phyloP scores from a whole-genome alignment of 345 rosid species.

The Dipteronia sinensis region DNA sequence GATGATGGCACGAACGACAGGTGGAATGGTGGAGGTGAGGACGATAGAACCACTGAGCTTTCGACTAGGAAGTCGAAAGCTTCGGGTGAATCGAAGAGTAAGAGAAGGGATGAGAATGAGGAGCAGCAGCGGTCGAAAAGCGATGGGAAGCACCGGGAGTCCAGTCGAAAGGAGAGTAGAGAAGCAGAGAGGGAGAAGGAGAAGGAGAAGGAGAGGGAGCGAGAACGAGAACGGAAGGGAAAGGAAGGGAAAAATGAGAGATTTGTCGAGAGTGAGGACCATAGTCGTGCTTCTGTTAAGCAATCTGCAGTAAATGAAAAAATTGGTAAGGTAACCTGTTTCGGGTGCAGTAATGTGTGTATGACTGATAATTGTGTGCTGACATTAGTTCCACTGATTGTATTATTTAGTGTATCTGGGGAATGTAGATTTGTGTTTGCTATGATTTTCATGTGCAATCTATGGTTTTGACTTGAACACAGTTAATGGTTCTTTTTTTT shows the following conservation, averaged over 20 bases:
- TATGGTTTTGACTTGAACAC: too few species aligned
- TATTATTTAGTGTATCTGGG: background rate
- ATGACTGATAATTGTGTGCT: background rate
- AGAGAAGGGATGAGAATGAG: conserved; percentile 55
- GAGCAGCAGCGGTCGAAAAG: conserved; percentile 42
- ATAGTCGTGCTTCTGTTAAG: conserved; percentile 35
- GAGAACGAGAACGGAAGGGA: conserved; percentile 49
- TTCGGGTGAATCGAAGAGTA: conserved; percentile 66
- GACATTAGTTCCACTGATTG: background rate
- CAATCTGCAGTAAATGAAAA: conserved; percentile 39
- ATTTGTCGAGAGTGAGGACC: conserved; percentile 47
- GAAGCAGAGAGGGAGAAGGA: conserved; percentile 32
- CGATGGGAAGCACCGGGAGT: conserved; percentile 70
- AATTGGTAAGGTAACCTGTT: conserved; percentile 62
- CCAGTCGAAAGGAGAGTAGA: conserved; percentile 63
- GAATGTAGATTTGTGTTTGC: background rate
- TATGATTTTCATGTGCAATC: background rate
- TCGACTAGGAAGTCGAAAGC: conserved; percentile 54
- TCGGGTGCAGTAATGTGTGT: background rate
- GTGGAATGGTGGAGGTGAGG: conserved; percentile 79
- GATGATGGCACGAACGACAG: conserved; percentile 64
- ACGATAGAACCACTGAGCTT: conserved; percentile 38
- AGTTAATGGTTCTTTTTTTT: background rate
- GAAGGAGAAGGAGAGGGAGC: conserved; percentile 36
- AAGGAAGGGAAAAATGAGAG: conserved; percentile 65